Base-by-base conservation (phyloP, 257 asterid genomes). In the Henckelia pumila region DNA sequence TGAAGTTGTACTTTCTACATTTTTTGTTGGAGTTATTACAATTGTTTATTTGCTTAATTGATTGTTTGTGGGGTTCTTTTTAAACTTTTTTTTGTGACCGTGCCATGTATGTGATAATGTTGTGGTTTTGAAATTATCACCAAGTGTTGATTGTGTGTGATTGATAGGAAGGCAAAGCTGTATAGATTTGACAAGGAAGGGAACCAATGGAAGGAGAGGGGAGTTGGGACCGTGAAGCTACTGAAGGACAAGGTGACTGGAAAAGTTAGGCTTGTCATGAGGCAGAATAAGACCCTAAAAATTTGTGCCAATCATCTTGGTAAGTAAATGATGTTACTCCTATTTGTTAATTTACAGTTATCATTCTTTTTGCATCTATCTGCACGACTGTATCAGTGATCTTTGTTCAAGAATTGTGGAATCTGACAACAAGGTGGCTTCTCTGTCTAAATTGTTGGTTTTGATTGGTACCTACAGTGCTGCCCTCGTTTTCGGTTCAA, bases 401-500 rank as follows among this genome's bases (percentile, higher is more conserved):
- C 13, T 63, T 33, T 2, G 22, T 13, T 63, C 21, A 22, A 19
- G 56, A 63, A 33, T 16, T 22, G 57, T 63, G 56, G 50, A 33
- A 37, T 61, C 19, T 25, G 8, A 63, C n/a, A 16, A 13, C 37
- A 5, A 2, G 13, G 16, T 14, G 3, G 67, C 16, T 21, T 63
- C 1, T 8, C 5, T 22, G 16, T 19, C 23, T 33, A 13, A 63
- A 22, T 25, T 30, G 21, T 35, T 21, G 2, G 33, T 63, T 35
- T 63, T 1, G 6, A 17, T 62, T 14, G 23, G 5, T 59, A 24
- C 17, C 47, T 63, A 47, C 53, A 83, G 88, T 83, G 67, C 73
- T 77, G 47, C 81, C 83, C 56, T 53, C 85, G 1, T 75, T 80
- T 55, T 30, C 75, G 1, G 47, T 78, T 17, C 88, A 83, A 75